Evolutionary conservation across 441 rosid genomes (phyloP), one percentile per base, ranked within the genome.

Genomic region (Pelargonium australe): DNA sequence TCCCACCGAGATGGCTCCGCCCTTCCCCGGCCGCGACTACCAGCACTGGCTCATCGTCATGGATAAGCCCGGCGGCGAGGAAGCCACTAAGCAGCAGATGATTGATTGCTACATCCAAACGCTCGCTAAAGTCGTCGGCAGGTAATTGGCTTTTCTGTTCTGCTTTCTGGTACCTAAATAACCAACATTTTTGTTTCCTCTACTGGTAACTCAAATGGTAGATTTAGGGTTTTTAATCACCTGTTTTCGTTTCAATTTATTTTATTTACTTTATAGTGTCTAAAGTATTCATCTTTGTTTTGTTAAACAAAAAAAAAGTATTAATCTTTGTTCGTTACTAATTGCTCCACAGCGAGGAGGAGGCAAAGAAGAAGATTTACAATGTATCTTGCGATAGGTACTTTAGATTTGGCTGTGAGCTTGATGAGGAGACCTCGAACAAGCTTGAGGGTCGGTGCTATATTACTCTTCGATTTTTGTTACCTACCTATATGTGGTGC

Each of bases 41-140:
- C 81, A 88, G 76, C 99, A 91, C 81, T 94, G 97, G 97, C 97
- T 94, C 31, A 94, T 92, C 51, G 92, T 95, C 19, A 95, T 92
- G 88, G 97, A 95, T 44, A 91, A 95, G 75, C 94, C 97, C 9
- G 96, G 99, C 2, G 96, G 96, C 0, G 97, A 91, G 66, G 86
- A 83, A 0, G 92, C 97, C 12, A 80, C 83, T 13, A 95, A 95
- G 80, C 90, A 95, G 85, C 87, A 92, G 76, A 95, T 95, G 99
- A 87, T 95, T 60, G 98, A 95, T 74, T 86, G 92, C 19, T 95
- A 95, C 23, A 49, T 95, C 61, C 73, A 92, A 82, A 92, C 98
- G 34, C 76, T 90, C 4, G 92, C 97, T 34, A 83, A 87, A 77
- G 85, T 91, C 64, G 73, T 95, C 58, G 96, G 96, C 68, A 87